phyloP scores from a whole-genome alignment of 495 filamentous ascomycete genomes.

The Bathelium albidoporum region DNA sequence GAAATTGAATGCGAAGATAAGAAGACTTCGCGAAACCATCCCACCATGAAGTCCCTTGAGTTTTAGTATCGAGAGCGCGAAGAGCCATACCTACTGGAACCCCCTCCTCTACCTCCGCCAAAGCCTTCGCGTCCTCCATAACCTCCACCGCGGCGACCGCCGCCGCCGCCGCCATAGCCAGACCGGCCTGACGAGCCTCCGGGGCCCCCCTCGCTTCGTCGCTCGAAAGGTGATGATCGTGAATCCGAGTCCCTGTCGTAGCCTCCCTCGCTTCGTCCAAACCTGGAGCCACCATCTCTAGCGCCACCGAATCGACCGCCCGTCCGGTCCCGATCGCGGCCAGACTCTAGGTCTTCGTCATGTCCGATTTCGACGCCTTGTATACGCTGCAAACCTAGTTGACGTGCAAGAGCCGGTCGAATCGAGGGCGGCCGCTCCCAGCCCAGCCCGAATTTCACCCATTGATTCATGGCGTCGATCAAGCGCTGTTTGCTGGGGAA shows the following conservation, averaged over 20 bases:
- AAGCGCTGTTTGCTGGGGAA: constrained; percentile 30
- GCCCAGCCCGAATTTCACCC: constrained; percentile 51
- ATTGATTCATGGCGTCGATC: constrained; percentile 51
- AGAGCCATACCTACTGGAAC: not conserved
- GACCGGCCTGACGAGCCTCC: not conserved
- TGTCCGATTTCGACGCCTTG: constrained; percentile 38
- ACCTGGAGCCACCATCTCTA: constrained; percentile 15
- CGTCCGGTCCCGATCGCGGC: constrained; percentile 9
- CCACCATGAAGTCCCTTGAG: not conserved
- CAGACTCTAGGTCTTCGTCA: constrained; percentile 12
- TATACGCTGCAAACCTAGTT: constrained; percentile 37
- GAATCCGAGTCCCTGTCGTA: not conserved
- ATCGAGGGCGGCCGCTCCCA: constrained; percentile 49
- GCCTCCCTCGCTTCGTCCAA: constrained; percentile 1
- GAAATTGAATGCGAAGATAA: not conserved
- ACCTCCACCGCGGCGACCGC: too few species aligned
- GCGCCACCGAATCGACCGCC: constrained; percentile 10
- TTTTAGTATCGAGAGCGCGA: not conserved
- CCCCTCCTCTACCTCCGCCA: not conserved
- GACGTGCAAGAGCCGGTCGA: constrained; percentile 29
- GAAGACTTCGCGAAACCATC: not conserved
- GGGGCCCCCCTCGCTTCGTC: constrained; percentile 3
- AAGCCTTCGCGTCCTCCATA: constrained; percentile 1
- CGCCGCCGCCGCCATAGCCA: too few species aligned
- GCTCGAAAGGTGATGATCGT: constrained; percentile 5